Evolutionary conservation across 139 green algal species (phyloP), one percentile per base, ranked within the genome.

Genomic region (Chlamydomonas asymmetrica): DNA sequence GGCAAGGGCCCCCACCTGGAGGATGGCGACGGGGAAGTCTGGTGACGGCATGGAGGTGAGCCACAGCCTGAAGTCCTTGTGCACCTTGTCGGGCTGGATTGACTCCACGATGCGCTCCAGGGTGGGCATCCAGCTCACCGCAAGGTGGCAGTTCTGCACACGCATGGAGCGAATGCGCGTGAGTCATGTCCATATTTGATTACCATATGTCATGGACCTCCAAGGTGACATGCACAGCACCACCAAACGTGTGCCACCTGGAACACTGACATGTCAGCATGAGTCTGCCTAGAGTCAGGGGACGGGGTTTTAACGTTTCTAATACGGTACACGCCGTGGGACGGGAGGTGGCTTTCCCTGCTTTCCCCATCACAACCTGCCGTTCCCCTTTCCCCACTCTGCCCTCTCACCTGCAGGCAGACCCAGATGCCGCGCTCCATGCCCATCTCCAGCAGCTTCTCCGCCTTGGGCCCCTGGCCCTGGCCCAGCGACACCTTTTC

Each of bases 401-500:
- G n/a, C n/a, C n/a, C n/a, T n/a, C n/a, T n/a, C 41, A 62, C 52
- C 75, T 71, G 83, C 43, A 93, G 66, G 65, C 87, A 90, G 40
- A 96, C 90, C 92, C 92, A 97, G 66, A 85, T 80, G 79, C 92
- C 78, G 31, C 76, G 73, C 66, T 86, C 81, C 79, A 85, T 84
- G 73, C 88, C 81, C 3, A 80, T 54, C 57, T 85, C 76, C 59
- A 97, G 89, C 73, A 96, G 79, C 76, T 73, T 71, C 75, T 91
- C 88, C 13, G 92, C 92, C 77, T 95, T 95, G 62, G 91, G 89
- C 4, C 90, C 91, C 80, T 96, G 91, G 29, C 91, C 91, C 75
- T 96, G 91, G 22, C 91, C 91, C 41, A 96, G 84, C 32, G 82
- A 92, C 78, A 94, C 90, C 82, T 94, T 91, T 41, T 94, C 91